Conservation (phyloP, 2,329 filamentous ascomycete genomes). For the Fusarium pseudonygamai region DNA sequence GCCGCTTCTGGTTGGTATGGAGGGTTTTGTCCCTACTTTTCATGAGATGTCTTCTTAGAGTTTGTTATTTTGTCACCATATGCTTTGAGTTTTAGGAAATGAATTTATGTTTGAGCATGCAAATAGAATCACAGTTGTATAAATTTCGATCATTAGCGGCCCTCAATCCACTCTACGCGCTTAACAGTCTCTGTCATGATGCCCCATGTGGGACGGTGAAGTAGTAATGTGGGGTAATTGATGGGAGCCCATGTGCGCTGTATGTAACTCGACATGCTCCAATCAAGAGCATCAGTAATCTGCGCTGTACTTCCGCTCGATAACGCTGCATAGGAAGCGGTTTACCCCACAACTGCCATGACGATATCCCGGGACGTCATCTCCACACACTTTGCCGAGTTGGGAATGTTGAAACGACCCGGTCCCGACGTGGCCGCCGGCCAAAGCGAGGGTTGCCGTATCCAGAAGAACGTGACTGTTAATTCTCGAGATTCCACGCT, state of each 20-base stretch:
- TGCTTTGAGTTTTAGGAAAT: not conserved
- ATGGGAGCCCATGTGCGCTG: too few species aligned
- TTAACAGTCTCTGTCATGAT: not conserved
- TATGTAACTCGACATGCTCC: too few species aligned
- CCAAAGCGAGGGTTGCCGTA: not conserved
- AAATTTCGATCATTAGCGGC: too few species aligned
- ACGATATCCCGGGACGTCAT: not conserved
- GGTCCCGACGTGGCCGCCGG: conserved; percentile 13
- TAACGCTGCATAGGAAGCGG: not conserved
- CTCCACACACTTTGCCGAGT: conserved; percentile 13
- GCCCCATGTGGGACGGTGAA: not conserved
- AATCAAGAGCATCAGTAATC: not conserved
- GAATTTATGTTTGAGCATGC: not conserved
- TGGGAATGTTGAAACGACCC: conserved; percentile 28
- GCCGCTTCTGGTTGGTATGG: not conserved
- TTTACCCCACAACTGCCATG: conserved; percentile 7
- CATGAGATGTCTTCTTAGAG: not conserved
- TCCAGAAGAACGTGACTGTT: not conserved
- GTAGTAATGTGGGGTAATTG: not conserved
- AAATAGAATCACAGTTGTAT: not conserved
- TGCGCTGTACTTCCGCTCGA: not conserved
- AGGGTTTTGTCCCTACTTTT: not conserved
- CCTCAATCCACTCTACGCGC: not conserved
- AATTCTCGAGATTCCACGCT: not conserved
- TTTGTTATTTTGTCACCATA: not conserved